These are phyloP conservation scores for Leavenworthia alabamica DNA, from an alignment of 345 rosid species.

Conservation along the genomic window DNA sequence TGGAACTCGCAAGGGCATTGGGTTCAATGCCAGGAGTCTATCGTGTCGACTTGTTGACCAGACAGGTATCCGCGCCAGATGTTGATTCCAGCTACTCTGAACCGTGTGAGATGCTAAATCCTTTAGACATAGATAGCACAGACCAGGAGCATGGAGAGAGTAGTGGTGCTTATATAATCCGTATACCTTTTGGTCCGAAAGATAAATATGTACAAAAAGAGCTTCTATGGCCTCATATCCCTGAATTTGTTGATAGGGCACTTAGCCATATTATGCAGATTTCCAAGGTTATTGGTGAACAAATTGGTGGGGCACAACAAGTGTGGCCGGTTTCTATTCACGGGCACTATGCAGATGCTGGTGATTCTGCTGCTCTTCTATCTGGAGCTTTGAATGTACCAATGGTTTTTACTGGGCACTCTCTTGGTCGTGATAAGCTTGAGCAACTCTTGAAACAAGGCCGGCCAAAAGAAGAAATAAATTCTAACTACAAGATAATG, in stretches of 20 bases:
- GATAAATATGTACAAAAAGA: conserved; percentile 64
- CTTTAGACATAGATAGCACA: conserved; percentile 28
- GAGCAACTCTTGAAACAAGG: conserved; percentile 76
- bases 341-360: conserved; percentile 87
- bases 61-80: conserved; percentile 65
- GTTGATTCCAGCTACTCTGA: conserved; percentile 70
- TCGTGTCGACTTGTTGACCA: conserved; percentile 73
- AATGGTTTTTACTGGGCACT: conserved; percentile 81
- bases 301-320: conserved; percentile 47
- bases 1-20: conserved; percentile 82
- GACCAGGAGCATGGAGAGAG: conserved; percentile 61
- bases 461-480: conserved; percentile 61
- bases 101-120: conserved; percentile 65
- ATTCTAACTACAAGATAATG: conserved; percentile 58
- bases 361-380: conserved; percentile 67
- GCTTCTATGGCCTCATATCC: conserved; percentile 69
- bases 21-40: conserved; percentile 76
- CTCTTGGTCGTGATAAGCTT: conserved; percentile 75
- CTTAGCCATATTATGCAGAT: conserved; percentile 61
- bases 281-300: conserved; percentile 66
- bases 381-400: conserved; percentile 82
- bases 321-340: conserved; percentile 79
- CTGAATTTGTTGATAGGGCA: conserved; percentile 79
- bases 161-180: conserved; percentile 68
- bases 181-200: conserved; percentile 78